A percentile compares a stretch with the other conserved stretches of the same genome.
Conservation (phyloP, 106 monocot species). For the Dendrobium officinale region DNA sequence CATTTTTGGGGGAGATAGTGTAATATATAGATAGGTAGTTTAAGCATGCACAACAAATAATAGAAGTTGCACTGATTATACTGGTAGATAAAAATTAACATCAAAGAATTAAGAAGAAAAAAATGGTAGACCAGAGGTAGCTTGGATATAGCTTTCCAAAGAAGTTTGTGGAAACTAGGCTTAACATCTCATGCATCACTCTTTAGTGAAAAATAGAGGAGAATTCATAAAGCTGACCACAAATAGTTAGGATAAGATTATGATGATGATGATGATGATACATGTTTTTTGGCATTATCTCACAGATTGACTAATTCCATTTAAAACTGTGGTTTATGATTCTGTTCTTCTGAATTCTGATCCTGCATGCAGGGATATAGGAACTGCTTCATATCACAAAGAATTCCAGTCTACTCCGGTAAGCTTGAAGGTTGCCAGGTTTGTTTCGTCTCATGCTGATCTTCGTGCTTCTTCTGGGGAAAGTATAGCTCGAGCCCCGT, state of each 20-base stretch:
- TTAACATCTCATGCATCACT: neutral
- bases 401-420: slow-evolving; percentile 14
- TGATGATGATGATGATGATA: neutral
- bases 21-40: neutral
- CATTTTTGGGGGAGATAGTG: neutral
- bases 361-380: slow-evolving; percentile 21
- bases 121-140: neutral
- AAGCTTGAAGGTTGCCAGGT: slow-evolving; percentile 12
- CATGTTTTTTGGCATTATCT: neutral
- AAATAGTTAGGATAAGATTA: neutral
- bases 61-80: neutral
- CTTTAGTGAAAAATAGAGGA: neutral
- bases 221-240: neutral
- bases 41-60: neutral
- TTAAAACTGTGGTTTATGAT: neutral
- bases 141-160: neutral
- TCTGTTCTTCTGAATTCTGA: neutral
- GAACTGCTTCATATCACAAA: slow-evolving; percentile 7
- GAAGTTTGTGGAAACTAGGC: neutral
- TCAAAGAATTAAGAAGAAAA: neutral
- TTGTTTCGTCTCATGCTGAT: slow-evolving; percentile 28
- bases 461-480: slow-evolving; percentile 24
- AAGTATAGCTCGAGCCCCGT: slow-evolving; percentile 13
- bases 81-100: no score
- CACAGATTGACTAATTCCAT: neutral